phyloP scores from a whole-genome alignment of 768 basidiomycete species.

The Mycena galopus region DNA sequence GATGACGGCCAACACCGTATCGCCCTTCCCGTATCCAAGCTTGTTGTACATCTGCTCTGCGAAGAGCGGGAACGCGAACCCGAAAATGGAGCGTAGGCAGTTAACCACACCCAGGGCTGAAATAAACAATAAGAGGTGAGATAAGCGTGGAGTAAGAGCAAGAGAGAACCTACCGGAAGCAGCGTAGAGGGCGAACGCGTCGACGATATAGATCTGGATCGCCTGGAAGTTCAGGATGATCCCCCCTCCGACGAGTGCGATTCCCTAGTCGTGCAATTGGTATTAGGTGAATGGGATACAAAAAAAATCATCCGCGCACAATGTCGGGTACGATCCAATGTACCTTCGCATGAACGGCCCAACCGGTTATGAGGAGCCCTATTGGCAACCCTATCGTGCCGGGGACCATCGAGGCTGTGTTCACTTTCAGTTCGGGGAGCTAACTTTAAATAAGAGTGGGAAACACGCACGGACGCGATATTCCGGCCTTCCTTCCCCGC shows the following conservation, averaged over 20 bases:
- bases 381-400: constrained; percentile 72
- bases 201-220: constrained; percentile 78
- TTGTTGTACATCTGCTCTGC: constrained; percentile 74
- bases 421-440: not conserved
- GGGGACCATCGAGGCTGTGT: constrained; percentile 68
- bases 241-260: constrained; percentile 67
- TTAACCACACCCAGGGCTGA: constrained; percentile 71
- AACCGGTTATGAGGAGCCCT: constrained; percentile 79
- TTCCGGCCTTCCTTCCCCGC: constrained; percentile 61
- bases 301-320: constrained; percentile 50
- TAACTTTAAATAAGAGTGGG: not conserved
- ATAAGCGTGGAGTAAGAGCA: not conserved
- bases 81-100: constrained; percentile 72
- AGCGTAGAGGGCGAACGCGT: constrained; percentile 74
- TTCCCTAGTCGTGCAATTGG: constrained; percentile 56
- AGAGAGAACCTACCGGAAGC: constrained; percentile 66
- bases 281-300: not conserved
- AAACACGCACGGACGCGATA: constrained; percentile 59
- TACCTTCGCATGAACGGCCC: constrained; percentile 68
- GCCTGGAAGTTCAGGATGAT: constrained; percentile 65
- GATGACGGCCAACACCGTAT: constrained; percentile 71
- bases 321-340: constrained; percentile 83
- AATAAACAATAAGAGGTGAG: not conserved
- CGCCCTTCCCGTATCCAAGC: constrained; percentile 78
- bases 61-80: constrained; percentile 86